A percentile compares a stretch with the other conserved stretches of the same genome.
Conservation (phyloP, 768 basidiomycete species). For the Naganishia friedmannii region DNA sequence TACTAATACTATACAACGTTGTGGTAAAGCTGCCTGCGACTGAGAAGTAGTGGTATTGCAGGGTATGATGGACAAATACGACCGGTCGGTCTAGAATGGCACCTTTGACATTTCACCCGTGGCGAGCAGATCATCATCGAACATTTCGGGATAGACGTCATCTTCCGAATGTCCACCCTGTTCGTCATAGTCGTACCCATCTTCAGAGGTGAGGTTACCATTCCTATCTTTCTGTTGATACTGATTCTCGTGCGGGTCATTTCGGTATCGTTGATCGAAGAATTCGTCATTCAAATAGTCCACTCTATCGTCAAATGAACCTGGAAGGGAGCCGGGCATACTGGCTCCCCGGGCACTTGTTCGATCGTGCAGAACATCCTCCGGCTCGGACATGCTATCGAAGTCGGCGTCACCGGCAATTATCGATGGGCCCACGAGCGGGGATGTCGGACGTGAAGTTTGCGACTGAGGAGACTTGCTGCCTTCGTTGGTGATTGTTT, state of each 20-base stretch:
- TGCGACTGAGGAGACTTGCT: conserved; percentile 27
- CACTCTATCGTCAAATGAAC: conserved; percentile 29
- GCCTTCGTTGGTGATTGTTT: conserved; percentile 38
- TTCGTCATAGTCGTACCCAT: conserved; percentile 43
- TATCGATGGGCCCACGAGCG: conserved; percentile 70
- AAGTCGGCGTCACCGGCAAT: conserved; percentile 72
- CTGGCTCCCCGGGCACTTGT: conserved; percentile 23
- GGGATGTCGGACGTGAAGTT: conserved; percentile 61
- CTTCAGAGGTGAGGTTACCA: neutral
- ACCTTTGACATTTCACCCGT: conserved; percentile 72
- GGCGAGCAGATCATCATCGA: conserved; percentile 75
- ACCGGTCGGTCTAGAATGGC: conserved; percentile 38
- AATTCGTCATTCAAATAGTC: conserved; percentile 34
- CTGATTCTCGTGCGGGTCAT: conserved; percentile 11
- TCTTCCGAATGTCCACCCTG: conserved; percentile 56
- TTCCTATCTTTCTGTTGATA: conserved; percentile 25
- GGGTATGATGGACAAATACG: neutral
- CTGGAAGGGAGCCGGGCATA: conserved; percentile 31
- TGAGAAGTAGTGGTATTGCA: neutral
- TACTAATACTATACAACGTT: neutral
- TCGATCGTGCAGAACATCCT: conserved; percentile 27
- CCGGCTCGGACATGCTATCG: conserved; percentile 49
- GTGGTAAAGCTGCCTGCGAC: neutral
- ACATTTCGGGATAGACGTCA: conserved; percentile 64
- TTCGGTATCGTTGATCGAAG: conserved; percentile 30